A percentile compares a stretch with the other conserved stretches of the same genome.
Conservation (phyloP, 331 rosid genomes). For the Telfairia occidentalis region DNA sequence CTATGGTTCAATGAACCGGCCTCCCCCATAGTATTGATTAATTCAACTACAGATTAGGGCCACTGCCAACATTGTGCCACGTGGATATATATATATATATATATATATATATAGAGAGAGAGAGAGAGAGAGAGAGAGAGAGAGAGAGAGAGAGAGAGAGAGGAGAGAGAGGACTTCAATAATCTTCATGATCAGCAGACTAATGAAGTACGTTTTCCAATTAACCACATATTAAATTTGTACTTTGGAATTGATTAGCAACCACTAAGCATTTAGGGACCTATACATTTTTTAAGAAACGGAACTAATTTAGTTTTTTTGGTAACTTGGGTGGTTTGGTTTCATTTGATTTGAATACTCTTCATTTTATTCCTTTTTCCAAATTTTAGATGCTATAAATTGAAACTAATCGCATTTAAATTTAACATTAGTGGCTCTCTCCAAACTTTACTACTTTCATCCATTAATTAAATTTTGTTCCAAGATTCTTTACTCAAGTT, state of each 20-base stretch:
- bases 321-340: conserved; percentile 1
- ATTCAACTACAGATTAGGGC: neutral
- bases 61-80: neutral
- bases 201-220: neutral
- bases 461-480: neutral
- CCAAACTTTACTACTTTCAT: neutral
- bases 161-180: neutral
- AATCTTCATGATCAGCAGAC: neutral
- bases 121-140: too few species aligned
- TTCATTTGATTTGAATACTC: neutral
- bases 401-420: neutral
- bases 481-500: neutral
- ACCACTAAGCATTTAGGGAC: neutral
- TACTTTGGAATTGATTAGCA: conserved; percentile 9
- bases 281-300: neutral
- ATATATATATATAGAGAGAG: neutral
- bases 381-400: neutral
- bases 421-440: neutral
- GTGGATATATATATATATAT: neutral
- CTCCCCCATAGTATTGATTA: neutral
- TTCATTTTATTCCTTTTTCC: neutral
- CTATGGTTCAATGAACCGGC: conserved; percentile 1
- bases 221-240: neutral
- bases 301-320: neutral
- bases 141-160: too few species aligned